A percentile compares a stretch with the other conserved stretches of the same genome.
Conservation (phyloP, 2,329 filamentous ascomycete species). For the Ceratocystis cubensis region DNA sequence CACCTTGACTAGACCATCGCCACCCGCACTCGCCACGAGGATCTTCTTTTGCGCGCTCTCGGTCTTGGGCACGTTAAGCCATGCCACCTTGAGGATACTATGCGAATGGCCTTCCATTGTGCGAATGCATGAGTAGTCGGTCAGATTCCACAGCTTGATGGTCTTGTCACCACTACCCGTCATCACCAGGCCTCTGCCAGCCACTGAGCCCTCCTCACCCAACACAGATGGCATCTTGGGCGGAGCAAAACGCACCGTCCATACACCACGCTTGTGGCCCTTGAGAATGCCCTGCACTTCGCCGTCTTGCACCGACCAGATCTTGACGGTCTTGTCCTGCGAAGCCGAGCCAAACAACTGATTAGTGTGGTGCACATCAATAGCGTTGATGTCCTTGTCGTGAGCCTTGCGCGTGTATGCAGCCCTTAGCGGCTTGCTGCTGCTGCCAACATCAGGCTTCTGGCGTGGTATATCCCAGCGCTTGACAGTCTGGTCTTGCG, state of each 20-base stretch:
- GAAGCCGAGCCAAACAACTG: slow-evolving; percentile 91
- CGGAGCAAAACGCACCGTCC: slow-evolving; percentile 86
- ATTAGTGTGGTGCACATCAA: slow-evolving; percentile 63
- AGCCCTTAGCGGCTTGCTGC: slow-evolving; percentile 44
- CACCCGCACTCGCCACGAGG: slow-evolving; percentile 73
- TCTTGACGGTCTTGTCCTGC: slow-evolving; percentile 92
- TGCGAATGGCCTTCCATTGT: slow-evolving; percentile 96
- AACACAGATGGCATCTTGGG: slow-evolving; percentile 60
- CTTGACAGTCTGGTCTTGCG: slow-evolving; percentile 91
- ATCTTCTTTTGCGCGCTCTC: slow-evolving; percentile 44
- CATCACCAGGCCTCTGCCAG: slow-evolving; percentile 67
- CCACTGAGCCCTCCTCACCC: slow-evolving; percentile 57
- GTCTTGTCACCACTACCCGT: slow-evolving; percentile 95
- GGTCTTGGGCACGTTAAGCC: slow-evolving; percentile 49
- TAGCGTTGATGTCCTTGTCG: slow-evolving; percentile 96
- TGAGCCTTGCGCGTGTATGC: slow-evolving; percentile 88
- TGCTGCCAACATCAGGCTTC: slow-evolving; percentile 28
- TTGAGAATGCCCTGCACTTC: slow-evolving; percentile 83
- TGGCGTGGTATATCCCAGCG: slow-evolving; percentile 69
- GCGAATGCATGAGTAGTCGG: slow-evolving; percentile 81
- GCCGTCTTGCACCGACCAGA: slow-evolving; percentile 83
- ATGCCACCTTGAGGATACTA: slow-evolving; percentile 84
- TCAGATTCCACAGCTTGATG: slow-evolving; percentile 84
- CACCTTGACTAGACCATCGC: slow-evolving; percentile 89
- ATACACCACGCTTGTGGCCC: slow-evolving; percentile 89